Conservation (phyloP, 208 protist species). For the Acanthamoeba healyi region DNA sequence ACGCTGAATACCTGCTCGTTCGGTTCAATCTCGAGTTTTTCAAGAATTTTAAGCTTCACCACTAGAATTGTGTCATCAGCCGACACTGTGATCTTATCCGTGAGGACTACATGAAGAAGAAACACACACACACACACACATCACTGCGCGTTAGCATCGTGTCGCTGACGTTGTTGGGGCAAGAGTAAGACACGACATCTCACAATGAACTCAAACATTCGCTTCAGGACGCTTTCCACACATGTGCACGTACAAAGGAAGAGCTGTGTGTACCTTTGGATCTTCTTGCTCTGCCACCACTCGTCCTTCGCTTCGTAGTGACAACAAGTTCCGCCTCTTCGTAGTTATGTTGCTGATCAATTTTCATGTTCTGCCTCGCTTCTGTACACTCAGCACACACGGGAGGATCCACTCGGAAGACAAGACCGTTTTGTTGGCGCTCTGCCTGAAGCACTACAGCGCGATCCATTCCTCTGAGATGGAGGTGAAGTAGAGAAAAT, state of each 20-base stretch:
- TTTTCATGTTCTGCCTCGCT: neutral
- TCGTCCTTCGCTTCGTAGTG: neutral
- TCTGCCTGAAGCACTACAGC: neutral
- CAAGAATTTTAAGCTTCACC: conserved; percentile 68
- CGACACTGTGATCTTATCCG: conserved; percentile 54
- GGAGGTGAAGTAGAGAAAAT: neutral
- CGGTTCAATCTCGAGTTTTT: conserved; percentile 64
- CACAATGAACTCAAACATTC: too few species aligned
- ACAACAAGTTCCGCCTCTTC: conserved; percentile 12
- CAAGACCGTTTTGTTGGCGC: neutral
- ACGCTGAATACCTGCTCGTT: conserved; percentile 29
- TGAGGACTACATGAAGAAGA: neutral
- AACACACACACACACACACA: neutral
- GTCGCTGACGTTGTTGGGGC: too few species aligned
- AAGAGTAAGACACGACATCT: too few species aligned
- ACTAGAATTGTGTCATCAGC: conserved; percentile 61
- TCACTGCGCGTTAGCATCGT: too few species aligned
- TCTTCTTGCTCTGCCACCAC: neutral
- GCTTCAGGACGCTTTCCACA: neutral
- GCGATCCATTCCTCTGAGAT: neutral
- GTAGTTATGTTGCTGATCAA: conserved; percentile 59
- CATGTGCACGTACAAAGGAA: neutral
- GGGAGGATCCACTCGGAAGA: neutral
- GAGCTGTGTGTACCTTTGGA: too few species aligned
- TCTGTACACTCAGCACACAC: conserved; percentile 26